phyloP scores from a whole-genome alignment of 2,329 filamentous ascomycete species.

The Dactylonectria estremocensis region DNA sequence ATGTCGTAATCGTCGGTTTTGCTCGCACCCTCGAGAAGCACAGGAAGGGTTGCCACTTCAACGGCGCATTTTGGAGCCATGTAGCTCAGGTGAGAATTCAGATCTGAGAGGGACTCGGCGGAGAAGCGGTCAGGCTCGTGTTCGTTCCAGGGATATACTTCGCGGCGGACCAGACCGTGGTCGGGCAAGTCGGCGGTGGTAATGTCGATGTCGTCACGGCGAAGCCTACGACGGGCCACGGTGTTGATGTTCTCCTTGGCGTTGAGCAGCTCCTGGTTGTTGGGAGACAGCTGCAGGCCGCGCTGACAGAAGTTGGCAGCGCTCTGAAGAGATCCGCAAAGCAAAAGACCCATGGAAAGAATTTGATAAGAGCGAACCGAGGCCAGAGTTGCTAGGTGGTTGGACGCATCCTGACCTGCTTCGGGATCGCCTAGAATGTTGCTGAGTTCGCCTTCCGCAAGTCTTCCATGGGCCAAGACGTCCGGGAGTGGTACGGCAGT shows the following conservation, averaged over 20 bases:
- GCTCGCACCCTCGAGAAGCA: conserved; percentile 73
- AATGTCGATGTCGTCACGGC: conserved; percentile 62
- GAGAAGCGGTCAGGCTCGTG: conserved; percentile 81
- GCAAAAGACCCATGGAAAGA: conserved; percentile 70
- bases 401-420: conserved; percentile 52
- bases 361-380: conserved; percentile 74
- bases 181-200: conserved; percentile 72
- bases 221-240: conserved; percentile 65
- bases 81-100: conserved; percentile 78
- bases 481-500: conserved; percentile 57
- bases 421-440: conserved; percentile 52
- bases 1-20: conserved; percentile 64
- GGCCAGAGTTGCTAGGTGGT: conserved; percentile 63
- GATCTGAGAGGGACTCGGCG: conserved; percentile 75
- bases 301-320: conserved; percentile 76
- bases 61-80: conserved; percentile 89
- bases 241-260: conserved; percentile 69
- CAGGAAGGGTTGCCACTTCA: conserved; percentile 80
- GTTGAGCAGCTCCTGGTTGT: conserved; percentile 69
- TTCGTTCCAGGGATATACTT: conserved; percentile 80
- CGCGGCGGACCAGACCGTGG: conserved; percentile 77
- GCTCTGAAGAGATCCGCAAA: conserved; percentile 79
- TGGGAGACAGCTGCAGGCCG: conserved; percentile 69
- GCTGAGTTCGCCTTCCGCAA: conserved; percentile 55
- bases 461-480: conserved; percentile 62